Percentiles rank a stretch among this genome's conserved stretches.
Conservation (phyloP, 2,329 filamentous ascomycete species). For the Fusarium torreyae region DNA sequence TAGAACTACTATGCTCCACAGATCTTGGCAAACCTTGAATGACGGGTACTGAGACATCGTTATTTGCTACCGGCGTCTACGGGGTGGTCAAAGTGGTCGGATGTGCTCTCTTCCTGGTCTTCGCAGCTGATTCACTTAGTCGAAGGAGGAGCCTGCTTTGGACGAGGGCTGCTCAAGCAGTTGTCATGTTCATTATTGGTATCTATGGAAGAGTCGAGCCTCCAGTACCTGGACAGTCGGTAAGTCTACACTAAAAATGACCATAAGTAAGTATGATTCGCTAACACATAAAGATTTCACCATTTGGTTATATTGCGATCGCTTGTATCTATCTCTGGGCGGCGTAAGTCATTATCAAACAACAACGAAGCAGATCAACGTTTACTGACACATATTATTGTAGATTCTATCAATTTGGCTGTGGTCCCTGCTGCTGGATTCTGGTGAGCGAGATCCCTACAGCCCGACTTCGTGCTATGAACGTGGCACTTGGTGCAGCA, state of each 20-base stretch:
- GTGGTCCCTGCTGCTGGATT: conserved; percentile 81
- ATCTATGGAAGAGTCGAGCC: conserved; percentile 75
- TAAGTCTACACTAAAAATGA: conserved; percentile 39
- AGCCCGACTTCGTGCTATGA: conserved; percentile 75
- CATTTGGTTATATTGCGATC: conserved; percentile 78
- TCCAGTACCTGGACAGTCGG: conserved; percentile 65
- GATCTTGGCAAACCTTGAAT: conserved; percentile 77
- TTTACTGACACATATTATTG: conserved; percentile 30
- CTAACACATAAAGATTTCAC: conserved; percentile 60
- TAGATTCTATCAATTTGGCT: conserved; percentile 76
- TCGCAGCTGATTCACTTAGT: conserved; percentile 78
- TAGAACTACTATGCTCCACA: conserved; percentile 76
- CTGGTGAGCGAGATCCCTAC: conserved; percentile 78
- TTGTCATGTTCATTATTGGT: conserved; percentile 78
- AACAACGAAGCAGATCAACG: background rate
- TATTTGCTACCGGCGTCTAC: conserved; percentile 82
- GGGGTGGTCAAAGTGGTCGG: conserved; percentile 78
- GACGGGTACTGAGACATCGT: conserved; percentile 65
- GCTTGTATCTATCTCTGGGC: conserved; percentile 81
- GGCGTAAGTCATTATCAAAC: conserved; percentile 51
- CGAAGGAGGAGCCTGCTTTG: conserved; percentile 74
- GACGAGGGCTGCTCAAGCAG: conserved; percentile 73
- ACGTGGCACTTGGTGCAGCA: conserved; percentile 76
- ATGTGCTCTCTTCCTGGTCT: conserved; percentile 74
- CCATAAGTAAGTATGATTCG: background rate